Conservation (phyloP, 2,329 filamentous ascomycete species). For the Trichoderma guizhouense region DNA sequence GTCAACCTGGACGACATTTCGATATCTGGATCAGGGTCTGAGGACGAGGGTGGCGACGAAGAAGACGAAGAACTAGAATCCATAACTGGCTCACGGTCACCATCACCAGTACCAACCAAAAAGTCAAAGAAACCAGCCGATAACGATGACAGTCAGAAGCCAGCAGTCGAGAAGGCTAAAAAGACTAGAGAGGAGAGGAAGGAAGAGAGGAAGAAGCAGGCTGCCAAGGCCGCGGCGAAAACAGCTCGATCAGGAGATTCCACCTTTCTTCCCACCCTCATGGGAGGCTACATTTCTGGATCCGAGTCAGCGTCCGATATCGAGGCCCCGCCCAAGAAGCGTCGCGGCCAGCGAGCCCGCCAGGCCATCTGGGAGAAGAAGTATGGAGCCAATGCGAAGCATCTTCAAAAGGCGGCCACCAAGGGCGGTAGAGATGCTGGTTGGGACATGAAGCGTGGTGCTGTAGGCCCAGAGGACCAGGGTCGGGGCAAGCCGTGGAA, state of each 20-base stretch:
- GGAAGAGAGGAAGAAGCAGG: conserved; percentile 19
- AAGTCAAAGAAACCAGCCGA: conserved; percentile 33
- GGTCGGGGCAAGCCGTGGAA: conserved; percentile 49
- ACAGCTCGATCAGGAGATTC: conserved; percentile 38
- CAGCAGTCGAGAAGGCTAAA: background rate
- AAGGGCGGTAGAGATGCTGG: conserved; percentile 43
- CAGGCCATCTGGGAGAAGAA: conserved; percentile 80
- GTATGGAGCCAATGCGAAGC: conserved; percentile 67
- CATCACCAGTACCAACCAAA: conserved; percentile 33
- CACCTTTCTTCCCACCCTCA: conserved; percentile 70
- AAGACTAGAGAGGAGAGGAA: conserved; percentile 21
- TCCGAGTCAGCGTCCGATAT: conserved; percentile 68
- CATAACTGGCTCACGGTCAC: conserved; percentile 27
- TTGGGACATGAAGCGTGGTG: conserved; percentile 58
- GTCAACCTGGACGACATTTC: conserved; percentile 41
- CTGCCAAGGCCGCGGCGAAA: conserved; percentile 22
- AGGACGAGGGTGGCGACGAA: conserved; percentile 24
- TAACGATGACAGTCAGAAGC: background rate
- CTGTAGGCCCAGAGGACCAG: conserved; percentile 44
- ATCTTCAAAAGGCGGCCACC: conserved; percentile 45
- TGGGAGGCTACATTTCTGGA: conserved; percentile 76
- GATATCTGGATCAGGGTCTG: conserved; percentile 33
- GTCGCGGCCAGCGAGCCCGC: conserved; percentile 74
- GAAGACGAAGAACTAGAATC: conserved; percentile 23
- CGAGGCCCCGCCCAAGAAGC: conserved; percentile 56